These are phyloP conservation scores for Pterula multifida DNA, from an alignment of 1,284 basidiomycete genomes.

Conservation along the genomic window DNA sequence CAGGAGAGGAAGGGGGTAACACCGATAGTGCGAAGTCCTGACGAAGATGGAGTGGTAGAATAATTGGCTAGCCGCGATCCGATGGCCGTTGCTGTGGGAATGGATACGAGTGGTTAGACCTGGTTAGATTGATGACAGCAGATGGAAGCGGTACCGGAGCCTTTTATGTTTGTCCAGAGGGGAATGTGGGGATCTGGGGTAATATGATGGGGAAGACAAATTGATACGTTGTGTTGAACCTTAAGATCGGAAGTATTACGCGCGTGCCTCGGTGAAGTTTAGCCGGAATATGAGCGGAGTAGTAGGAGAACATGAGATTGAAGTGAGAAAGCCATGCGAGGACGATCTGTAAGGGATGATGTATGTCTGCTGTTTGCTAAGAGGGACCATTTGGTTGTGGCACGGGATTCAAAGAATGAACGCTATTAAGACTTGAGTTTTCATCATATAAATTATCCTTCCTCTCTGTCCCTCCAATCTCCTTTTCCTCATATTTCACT, in stretches of 20 bases:
- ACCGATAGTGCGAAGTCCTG: neutral
- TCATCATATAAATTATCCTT: neutral
- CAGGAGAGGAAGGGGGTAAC: neutral
- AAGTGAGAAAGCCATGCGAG: neutral
- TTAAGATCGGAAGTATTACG: constrained; percentile 1
- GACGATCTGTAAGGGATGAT: constrained; percentile 1
- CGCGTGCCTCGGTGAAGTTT: neutral
- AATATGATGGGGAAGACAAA: neutral
- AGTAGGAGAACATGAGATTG: neutral
- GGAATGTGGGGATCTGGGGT: constrained; percentile 1
- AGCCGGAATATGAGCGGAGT: neutral
- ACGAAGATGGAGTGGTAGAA: constrained; percentile 11
- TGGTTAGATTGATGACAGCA: neutral
- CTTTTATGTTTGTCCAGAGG: neutral
- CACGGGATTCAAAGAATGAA: neutral
- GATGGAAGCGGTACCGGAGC: neutral
- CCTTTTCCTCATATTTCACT: constrained; percentile 17
- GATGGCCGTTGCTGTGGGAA: neutral
- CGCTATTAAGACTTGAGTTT: neutral
- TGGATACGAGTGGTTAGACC: neutral
- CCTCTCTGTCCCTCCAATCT: constrained; percentile 14
- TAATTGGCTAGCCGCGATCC: neutral
- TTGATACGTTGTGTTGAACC: neutral
- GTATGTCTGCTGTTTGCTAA: neutral
- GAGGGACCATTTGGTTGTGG: neutral